Conservation (phyloP, 2,329 filamentous ascomycete species). For the Paecilomyces niveus region DNA sequence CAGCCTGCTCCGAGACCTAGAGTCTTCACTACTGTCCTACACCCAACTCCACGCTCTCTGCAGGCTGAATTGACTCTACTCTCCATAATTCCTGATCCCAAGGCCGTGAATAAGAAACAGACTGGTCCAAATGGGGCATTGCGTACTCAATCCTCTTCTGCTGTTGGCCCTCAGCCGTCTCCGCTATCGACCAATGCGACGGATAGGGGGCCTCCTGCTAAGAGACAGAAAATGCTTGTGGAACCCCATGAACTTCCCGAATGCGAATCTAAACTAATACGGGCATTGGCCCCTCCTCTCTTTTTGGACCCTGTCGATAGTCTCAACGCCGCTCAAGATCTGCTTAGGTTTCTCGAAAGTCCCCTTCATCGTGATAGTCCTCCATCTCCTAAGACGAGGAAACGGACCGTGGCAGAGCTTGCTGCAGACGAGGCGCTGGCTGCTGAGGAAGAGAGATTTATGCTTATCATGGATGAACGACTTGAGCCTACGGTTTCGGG, state of each 20-base stretch:
- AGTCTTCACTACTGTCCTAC: conserved; percentile 72
- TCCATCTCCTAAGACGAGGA: conserved; percentile 79
- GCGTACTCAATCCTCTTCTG: conserved; percentile 36
- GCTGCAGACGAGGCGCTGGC: conserved; percentile 89
- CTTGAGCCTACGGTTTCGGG: conserved; percentile 55
- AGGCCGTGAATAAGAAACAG: conserved; percentile 43
- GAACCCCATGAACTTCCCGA: conserved; percentile 66
- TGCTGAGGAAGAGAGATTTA: conserved; percentile 81
- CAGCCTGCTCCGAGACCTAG: conserved; percentile 44
- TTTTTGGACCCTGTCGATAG: conserved; percentile 69
- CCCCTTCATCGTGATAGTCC: conserved; percentile 69
- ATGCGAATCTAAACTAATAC: conserved; percentile 68
- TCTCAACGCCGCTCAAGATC: conserved; percentile 59
- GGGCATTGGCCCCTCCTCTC: conserved; percentile 66
- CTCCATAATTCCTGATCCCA: conserved; percentile 60
- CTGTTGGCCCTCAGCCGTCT: conserved; percentile 53
- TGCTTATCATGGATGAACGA: conserved; percentile 87
- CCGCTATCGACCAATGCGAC: conserved; percentile 61
- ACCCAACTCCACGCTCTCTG: conserved; percentile 70
- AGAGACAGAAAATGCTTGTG: conserved; percentile 70
- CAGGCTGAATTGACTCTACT: conserved; percentile 71
- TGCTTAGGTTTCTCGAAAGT: conserved; percentile 66
- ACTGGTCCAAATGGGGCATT: conserved; percentile 33
- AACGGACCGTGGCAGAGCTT: conserved; percentile 89
- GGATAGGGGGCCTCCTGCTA: conserved; percentile 47